Percentiles rank a stretch among this genome's conserved stretches.
Evolutionary conservation across 805 yeast genomes (phyloP).

Genomic region (Hermanozyma aechmeae): DNA sequence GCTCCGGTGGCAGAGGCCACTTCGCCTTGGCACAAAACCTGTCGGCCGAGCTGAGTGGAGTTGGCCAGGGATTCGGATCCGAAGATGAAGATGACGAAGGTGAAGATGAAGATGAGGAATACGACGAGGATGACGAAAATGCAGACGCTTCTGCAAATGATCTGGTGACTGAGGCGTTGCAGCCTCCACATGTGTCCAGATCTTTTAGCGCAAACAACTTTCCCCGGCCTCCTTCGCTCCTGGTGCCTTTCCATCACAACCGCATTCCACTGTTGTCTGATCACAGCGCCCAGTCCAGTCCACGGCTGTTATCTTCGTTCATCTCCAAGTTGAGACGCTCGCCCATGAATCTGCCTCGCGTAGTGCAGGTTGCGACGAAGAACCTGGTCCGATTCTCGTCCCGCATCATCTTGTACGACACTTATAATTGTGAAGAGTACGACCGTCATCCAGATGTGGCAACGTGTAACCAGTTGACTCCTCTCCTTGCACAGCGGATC

Average conservation of each 20-base stretch:
- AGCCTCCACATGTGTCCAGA: too few relatives aligned
- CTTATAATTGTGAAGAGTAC: constrained; percentile 74
- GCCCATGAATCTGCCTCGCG: constrained; percentile 4
- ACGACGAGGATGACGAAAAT: constrained; percentile 9
- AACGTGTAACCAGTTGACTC: constrained; percentile 87
- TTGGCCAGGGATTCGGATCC: constrained; percentile 30
- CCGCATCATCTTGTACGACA: constrained; percentile 74
- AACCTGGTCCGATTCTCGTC: constrained; percentile 61
- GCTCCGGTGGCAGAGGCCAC: too few relatives aligned
- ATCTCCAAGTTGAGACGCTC: constrained; percentile 19
- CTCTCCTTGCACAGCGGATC: constrained; percentile 75
- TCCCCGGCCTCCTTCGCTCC: constrained; percentile 8
- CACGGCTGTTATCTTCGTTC: constrained; percentile 23
- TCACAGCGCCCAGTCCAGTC: constrained; percentile 16
- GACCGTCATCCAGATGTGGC: constrained; percentile 91
- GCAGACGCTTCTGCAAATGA: too few relatives aligned
- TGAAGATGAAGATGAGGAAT: constrained; percentile 12
- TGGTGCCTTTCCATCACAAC: constrained; percentile 20
- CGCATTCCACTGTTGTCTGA: constrained; percentile 22
- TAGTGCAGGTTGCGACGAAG: constrained; percentile 1
- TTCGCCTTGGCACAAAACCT: too few relatives aligned
- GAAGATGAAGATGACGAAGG: constrained; percentile 12
- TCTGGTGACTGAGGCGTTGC: too few relatives aligned
- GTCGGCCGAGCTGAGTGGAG: constrained; percentile 17
- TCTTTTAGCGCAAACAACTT: too few relatives aligned